Base-by-base conservation (phyloP, 148 eudicot species). In the Simmondsia chinensis region DNA sequence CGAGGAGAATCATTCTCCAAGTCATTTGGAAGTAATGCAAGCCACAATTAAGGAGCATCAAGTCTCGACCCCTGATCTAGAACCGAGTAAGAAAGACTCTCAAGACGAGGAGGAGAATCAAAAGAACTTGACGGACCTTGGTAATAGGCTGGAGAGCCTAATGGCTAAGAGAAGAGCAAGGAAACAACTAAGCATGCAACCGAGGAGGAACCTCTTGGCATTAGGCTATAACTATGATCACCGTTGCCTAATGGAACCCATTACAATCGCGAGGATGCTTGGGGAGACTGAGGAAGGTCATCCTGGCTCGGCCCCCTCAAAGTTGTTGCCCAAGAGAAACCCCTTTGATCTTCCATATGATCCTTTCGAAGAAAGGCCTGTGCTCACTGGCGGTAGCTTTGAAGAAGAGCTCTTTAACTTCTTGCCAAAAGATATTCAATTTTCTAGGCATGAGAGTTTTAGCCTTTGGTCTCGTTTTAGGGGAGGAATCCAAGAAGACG, bases 331-430 rank as follows among this genome's bases (percentile, higher is more conserved):
- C 3, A 52, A 28, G 16, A 43, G 65, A 9, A 74, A 82, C 24
- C 99, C 95, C 12, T 91, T 82, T 32, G 99, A 91, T 54, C 61
- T 85, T 35, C 95, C 95, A 22, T 91, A 85, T 52, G 95, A 76
- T 13, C 77, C 94, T 15, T 64, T 61, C 6, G 94, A 91, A 40
- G 99, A 91, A 42, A 91, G 72, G 52, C 89, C 94, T 13, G 43
- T 69, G 55, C 77, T 82, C 6, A 65, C 66, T 8, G 93, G 79
- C n/a, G 97, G 73, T 7, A 63, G 73, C 53, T 79, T 76, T 46
- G 57, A 57, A 20, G 77, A 76, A 14, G 94, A 85, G 31, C 68
- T 79, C 16, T 39, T 64, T 19, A 39, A 11, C n/a, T 30, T 47
- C 61, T 61, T 55, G 0, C 68, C 47, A 41, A 76, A 69, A 52